Evolutionary conservation across 768 basidiomycete genomes (phyloP), one percentile per base, ranked within the genome.

Genomic region (Boletus rubescentipes): DNA sequence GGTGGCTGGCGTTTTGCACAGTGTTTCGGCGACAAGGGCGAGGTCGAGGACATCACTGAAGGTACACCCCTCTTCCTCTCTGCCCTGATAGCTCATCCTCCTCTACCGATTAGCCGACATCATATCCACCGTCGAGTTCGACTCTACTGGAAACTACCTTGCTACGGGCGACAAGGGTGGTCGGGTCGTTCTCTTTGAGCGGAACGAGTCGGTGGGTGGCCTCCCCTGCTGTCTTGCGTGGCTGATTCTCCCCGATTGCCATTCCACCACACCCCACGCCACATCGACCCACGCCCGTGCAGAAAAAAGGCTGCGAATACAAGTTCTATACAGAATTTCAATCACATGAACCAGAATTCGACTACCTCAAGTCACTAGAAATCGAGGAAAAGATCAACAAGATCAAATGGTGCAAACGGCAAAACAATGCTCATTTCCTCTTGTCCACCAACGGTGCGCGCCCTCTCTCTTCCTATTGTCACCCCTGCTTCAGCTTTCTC

Each of bases 341-440:
- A 80, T 95, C 93, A 42, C 97, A 99, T 72, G 97, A 99, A 72
- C 97, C 97, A 51, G 97, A 99, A 73, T 99, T 99, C 73, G 97
- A 99, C 78, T 99, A 99, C 73, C 86, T 99, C 68, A 99, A 99
- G 81, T 97, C 93, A 21, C 80, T 99, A 63, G 97, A 99, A 82
- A 99, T 99, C 74, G 97, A 99, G 76, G 97, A 99, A 83, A 99
- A 99, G 88, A 99, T 99, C 80, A 99, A 99, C 80, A 92, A 97
- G 85, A 99, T 99, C 84, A 93, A 94, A 72, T 99, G 97, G 97
- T 98, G 95, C 80, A 94, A 87, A 78, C 84, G 97, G 60, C 94
- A 97, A 76, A 98, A 98, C 71, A 81, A 91, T 42, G 95, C 97
- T 41, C 97, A 99, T 74, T 98, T 99, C 74, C 76, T 99, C 52